Percentiles rank a stretch among this genome's conserved stretches.
Conservation (phyloP, 768 basidiomycete species). For the Gyrodon lividus region DNA sequence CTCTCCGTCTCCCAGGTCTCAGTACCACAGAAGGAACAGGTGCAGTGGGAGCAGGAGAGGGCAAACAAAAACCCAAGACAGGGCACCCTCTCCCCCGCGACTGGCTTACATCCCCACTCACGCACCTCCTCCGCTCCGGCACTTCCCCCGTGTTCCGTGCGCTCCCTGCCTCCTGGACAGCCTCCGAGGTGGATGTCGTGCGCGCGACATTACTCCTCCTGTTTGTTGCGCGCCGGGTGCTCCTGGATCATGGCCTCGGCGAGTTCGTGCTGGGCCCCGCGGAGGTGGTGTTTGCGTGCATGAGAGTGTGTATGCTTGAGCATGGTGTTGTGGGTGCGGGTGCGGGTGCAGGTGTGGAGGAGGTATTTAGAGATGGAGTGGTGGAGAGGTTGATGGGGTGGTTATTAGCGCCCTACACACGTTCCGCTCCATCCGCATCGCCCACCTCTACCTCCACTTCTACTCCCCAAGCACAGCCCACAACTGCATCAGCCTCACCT, state of each 20-base stretch:
- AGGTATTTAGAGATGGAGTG: constrained; percentile 77
- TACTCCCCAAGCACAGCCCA: background rate
- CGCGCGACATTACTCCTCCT: constrained; percentile 67
- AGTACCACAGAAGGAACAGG: background rate
- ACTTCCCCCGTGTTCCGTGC: constrained; percentile 66
- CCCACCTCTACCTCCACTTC: constrained; percentile 42
- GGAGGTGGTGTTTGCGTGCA: constrained; percentile 66
- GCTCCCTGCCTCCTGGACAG: constrained; percentile 71
- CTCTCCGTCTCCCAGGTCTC: constrained; percentile 42
- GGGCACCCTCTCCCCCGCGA: constrained; percentile 54
- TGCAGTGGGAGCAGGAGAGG: constrained; percentile 17
- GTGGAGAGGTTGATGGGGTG: constrained; percentile 60
- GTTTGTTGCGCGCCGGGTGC: constrained; percentile 45
- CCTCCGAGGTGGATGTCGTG: constrained; percentile 75
- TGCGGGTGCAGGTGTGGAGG: constrained; percentile 41
- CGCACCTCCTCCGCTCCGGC: constrained; percentile 79
- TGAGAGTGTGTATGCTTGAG: constrained; percentile 97
- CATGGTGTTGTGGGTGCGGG: constrained; percentile 48
- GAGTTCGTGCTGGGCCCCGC: constrained; percentile 28
- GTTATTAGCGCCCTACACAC: constrained; percentile 58
- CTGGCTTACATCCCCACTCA: constrained; percentile 69
- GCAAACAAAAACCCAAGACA: constrained; percentile 26
- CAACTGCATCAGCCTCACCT: background rate
- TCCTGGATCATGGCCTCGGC: constrained; percentile 41
- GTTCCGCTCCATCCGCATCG: background rate